Conservation (phyloP, 208 protist genomes). For the Leishmania braziliensis region DNA sequence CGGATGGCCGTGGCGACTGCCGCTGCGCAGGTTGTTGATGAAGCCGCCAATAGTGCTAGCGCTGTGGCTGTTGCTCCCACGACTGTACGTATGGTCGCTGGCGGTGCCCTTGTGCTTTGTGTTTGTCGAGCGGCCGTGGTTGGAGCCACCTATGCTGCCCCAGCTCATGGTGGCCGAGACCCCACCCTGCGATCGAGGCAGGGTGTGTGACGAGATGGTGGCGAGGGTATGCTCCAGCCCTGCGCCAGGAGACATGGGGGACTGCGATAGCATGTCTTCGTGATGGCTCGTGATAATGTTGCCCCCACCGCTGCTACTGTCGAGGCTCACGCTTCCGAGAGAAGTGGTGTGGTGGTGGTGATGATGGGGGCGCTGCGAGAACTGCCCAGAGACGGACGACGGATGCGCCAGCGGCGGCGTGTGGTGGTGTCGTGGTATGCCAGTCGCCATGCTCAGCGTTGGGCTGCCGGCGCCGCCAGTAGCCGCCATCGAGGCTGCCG, state of each 20-base stretch:
- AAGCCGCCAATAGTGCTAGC: no score
- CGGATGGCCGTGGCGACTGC: not conserved
- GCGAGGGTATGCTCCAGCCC: not conserved
- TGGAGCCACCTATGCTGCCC: conserved; percentile 1
- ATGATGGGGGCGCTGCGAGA: not conserved
- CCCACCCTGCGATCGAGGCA: not conserved
- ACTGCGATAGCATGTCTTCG: not conserved
- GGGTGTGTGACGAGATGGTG: not conserved
- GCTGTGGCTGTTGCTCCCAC: conserved; percentile 7
- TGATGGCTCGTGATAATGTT: not conserved
- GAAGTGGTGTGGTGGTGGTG: conserved; percentile 5
- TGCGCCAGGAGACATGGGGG: not conserved
- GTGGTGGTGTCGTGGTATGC: conserved; percentile 13
- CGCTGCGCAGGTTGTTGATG: not conserved
- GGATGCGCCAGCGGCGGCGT: not conserved
- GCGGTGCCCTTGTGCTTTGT: not conserved
- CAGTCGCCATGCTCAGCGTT: conserved; percentile 4
- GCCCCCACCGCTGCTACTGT: not conserved
- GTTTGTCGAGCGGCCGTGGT: not conserved
- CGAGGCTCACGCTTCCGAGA: not conserved
- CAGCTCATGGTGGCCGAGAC: not conserved
- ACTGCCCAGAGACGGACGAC: conserved; percentile 1
- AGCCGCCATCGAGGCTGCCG: not conserved
- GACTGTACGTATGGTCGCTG: conserved; percentile 6
- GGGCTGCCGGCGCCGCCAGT: not conserved